These are phyloP conservation scores for Pichia thaimueangensis DNA, from an alignment of 805 yeast species.

Conservation along the genomic window DNA sequence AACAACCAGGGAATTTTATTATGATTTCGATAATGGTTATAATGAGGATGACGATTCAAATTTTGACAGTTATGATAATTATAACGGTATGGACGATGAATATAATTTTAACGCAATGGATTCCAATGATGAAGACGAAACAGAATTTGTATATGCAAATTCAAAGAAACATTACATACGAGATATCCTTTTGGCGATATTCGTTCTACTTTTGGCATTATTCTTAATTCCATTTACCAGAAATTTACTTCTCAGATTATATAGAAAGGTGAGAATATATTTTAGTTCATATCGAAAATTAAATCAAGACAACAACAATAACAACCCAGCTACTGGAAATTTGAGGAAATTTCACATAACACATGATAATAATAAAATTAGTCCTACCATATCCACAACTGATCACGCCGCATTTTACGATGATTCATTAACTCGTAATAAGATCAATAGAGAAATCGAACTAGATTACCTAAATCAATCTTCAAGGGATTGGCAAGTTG, in stretches of 20 bases:
- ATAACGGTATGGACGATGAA: background rate
- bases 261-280: background rate
- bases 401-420: background rate
- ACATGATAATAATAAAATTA: background rate
- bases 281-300: background rate
- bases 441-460: background rate
- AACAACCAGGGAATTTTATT: background rate
- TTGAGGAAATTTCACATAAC: constrained; percentile 8
- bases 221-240: background rate
- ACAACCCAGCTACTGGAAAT: background rate
- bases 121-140: constrained; percentile 9
- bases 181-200: background rate
- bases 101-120: background rate
- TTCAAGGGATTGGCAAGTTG: constrained; percentile 15
- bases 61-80: constrained; percentile 1
- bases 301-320: background rate
- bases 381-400: background rate
- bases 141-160: background rate
- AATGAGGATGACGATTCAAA: background rate
- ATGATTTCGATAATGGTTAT: constrained; percentile 2
- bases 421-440: background rate
- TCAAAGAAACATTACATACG: background rate
- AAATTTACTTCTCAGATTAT: background rate
- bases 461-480: no score
- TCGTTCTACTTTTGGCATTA: background rate